Evolutionary conservation across 176 grass and related monocot species (phyloP), one percentile per base, ranked within the genome.

Genomic region (Carex parvula): DNA sequence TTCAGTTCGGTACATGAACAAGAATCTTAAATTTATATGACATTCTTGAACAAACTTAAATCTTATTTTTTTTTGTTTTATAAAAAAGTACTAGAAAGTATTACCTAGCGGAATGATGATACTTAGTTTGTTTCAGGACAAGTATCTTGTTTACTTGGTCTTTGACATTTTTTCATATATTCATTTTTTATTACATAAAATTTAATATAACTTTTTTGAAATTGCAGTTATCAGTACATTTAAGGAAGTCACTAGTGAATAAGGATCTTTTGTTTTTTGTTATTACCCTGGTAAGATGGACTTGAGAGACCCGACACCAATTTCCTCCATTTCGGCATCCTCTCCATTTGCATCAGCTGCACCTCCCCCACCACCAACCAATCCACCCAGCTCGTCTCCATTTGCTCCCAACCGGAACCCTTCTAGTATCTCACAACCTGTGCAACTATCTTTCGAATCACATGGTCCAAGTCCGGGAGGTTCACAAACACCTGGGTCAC

Each of bases 381-480:
- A 63, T 41, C 41, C 81, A 30, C 46, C 64, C 5, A 52, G 61
- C 33, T 81, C 59, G 18, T 83, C 81, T n/a, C 61, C 81, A 3
- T 66, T 66, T 53, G 61, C 62, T 29, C 81, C 81, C 58, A 83
- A 83, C 17, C 56, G 33, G 5, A 83, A 83, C 62, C 62, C 81
- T 59, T 81, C 79, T 44, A 39, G n/a, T 8, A 53, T 83, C 21
- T 60, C 81, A 1, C 81, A 83, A 64, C 24, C 61, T 7, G 64
- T 83, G 81, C 81, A 83, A 18, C 81, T 83, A 14, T 83, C 81
- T 39, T 83, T 83, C 3, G 81, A 83, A 44, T 69, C 81, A 8
- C 81, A 83, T 66, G 79, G 33, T 30, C 81, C 81, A 29, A 83
- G 81, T 66, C 81, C 81, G 17, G 61, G 16, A 18, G 63, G 41